These are phyloP conservation scores for Micromonas pusilla DNA, from an alignment of 139 green algal species.

Conservation along the genomic window DNA sequence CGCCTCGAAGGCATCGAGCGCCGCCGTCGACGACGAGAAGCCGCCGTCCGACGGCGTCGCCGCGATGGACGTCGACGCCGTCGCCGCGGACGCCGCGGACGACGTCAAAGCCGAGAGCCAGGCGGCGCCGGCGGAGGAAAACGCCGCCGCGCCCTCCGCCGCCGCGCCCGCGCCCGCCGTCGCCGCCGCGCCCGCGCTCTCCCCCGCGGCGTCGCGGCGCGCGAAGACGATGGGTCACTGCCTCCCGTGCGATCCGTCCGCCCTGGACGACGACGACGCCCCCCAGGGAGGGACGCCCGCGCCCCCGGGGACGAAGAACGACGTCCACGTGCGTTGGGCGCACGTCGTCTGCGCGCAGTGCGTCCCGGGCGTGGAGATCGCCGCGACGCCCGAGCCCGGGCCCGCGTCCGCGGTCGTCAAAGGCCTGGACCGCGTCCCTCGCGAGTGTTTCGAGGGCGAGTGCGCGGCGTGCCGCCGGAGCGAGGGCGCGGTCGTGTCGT, in stretches of 20 bases:
- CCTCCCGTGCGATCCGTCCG: no score
- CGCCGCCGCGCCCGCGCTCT: not conserved
- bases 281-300: no score
- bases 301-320: not conserved
- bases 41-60: no score
- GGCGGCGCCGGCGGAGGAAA: not conserved
- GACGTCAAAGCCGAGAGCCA: no score
- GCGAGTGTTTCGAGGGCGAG: not conserved
- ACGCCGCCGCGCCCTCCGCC: not conserved
- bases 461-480: not conserved
- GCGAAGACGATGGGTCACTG: no score
- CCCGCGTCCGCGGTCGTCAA: not conserved
- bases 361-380: not conserved
- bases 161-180: not conserved
- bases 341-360: conserved; percentile 67
- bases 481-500: conserved; percentile 34
- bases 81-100: no score
- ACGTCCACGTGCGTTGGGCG: conserved; percentile 48
- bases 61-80: no score
- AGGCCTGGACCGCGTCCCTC: not conserved
- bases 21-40: no score
- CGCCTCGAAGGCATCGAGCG: not conserved
- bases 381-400: not conserved
- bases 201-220: no score
- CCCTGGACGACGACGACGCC: no score